phyloP scores from a whole-genome alignment of 768 basidiomycete species.

The Hysterangium stoloniferum region DNA sequence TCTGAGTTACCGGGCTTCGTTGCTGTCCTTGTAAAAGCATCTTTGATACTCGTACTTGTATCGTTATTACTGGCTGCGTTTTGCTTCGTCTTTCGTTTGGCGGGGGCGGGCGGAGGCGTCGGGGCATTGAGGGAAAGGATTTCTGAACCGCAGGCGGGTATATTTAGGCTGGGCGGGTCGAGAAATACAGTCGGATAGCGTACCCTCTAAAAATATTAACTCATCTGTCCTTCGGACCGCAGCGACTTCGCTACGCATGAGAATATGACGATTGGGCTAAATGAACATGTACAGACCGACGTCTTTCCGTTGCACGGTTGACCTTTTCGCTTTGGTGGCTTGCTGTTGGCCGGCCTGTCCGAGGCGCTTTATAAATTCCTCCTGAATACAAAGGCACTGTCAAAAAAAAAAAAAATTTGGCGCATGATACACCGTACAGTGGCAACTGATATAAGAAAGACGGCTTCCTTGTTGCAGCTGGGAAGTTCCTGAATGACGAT shows the following conservation, averaged over 20 bases:
- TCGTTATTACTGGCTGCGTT: background rate
- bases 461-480: conserved; percentile 68
- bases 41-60: conserved; percentile 2
- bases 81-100: conserved; percentile 2
- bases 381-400: conserved; percentile 23
- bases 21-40: conserved; percentile 3
- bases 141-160: conserved; percentile 8
- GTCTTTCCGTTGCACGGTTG: conserved; percentile 73
- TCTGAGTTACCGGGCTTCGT: background rate
- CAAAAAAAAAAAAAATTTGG: background rate
- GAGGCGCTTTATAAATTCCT: conserved; percentile 78
- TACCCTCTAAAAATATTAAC: conserved; percentile 74
- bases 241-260: conserved; percentile 37
- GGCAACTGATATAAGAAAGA: conserved; percentile 71
- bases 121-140: conserved; percentile 1
- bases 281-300: conserved; percentile 44
- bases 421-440: conserved; percentile 37
- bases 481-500: conserved; percentile 53
- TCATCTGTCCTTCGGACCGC: conserved; percentile 64
- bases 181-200: conserved; percentile 5
- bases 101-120: background rate
- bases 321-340: conserved; percentile 63
- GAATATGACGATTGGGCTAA: background rate
- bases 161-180: background rate
- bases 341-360: conserved; percentile 62